These are phyloP conservation scores for Yamadazyma atmosphaerica DNA, from an alignment of 1,139 yeast species.

Conservation along the genomic window DNA sequence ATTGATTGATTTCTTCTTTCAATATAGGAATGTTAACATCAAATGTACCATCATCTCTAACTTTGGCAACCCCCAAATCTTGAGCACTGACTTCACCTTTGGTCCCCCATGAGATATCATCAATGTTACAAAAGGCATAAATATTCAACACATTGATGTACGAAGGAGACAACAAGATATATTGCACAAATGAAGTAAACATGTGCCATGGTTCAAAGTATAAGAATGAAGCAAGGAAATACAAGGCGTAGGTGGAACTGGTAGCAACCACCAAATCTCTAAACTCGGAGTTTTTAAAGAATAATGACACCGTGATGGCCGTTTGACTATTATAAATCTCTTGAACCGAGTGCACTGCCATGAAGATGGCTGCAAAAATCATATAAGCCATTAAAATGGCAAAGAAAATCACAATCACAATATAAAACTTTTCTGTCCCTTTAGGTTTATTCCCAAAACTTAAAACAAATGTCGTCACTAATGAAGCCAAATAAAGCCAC, in stretches of 20 bases:
- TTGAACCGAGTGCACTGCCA: constrained; percentile 48
- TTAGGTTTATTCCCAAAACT: constrained; percentile 94
- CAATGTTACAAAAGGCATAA: constrained; percentile 52
- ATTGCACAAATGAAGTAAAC: constrained; percentile 50
- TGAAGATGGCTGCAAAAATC: constrained; percentile 61
- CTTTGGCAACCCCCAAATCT: constrained; percentile 56
- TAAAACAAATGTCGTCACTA: constrained; percentile 88
- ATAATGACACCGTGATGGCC: constrained; percentile 36
- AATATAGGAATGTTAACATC: constrained; percentile 73
- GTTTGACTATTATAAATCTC: constrained; percentile 30
- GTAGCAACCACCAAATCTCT: constrained; percentile 52
- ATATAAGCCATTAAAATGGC: constrained; percentile 91
- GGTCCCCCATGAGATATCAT: constrained; percentile 54
- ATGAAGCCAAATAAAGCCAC: constrained; percentile 86
- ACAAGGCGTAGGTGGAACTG: constrained; percentile 46
- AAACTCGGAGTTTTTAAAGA: constrained; percentile 43
- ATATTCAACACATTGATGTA: constrained; percentile 50
- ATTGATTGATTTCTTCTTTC: constrained; percentile 58
- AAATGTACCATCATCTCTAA: constrained; percentile 62
- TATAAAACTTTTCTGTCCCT: constrained; percentile 82
- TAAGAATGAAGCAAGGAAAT: constrained; percentile 46
- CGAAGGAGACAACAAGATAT: constrained; percentile 47
- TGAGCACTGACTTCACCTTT: constrained; percentile 48
- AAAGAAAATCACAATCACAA: constrained; percentile 83
- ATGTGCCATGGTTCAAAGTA: constrained; percentile 55